Evolutionary conservation across 2,329 filamentous ascomycete genomes (phyloP), one percentile per base, ranked within the genome.

Genomic region (Shiraia sp.): DNA sequence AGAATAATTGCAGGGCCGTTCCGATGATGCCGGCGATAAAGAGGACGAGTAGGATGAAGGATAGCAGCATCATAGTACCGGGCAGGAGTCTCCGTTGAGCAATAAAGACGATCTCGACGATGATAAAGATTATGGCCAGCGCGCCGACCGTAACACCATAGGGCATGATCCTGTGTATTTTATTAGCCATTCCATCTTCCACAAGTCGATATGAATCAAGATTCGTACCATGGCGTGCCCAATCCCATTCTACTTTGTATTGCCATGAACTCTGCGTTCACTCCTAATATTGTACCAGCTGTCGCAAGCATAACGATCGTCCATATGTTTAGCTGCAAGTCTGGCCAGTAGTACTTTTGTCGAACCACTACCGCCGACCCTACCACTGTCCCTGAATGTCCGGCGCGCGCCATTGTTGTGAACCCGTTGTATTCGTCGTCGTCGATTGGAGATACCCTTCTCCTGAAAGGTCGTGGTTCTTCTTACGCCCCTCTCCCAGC

Each of bases 261-360:
- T 2, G 69, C 55, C 63, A 85, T 78, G 55, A 85, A 83, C 65
- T 77, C 76, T 13, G 79, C 76, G 57, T 80, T 83, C 30, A 85
- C 75, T 6, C 82, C 82, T 2, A 85, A 69, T 40, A 82, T 76
- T 37, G 77, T 76, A 17, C 78, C 75, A 9, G 79, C 79, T 2
- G 78, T 76, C 1, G 75, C 77, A 12, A 85, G 72, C 63, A 85
- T 82, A 52, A 83, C 72, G 53, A 85, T 77, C 38, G 81, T 78
- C 82, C 82, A 86, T 57, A 83, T 67, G 57, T 85, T 84, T 51
- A 86, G 74, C 57, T 84, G 81, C 34, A 79, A 72, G 64, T 85
- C 81, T 2, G 82, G 82, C 82, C 82, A 86, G 70, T 77, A 79
- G 71, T 84, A 85, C 56, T 76, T 74, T 51, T 76, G 66, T 22